Base-by-base conservation (phyloP, 2,329 filamentous ascomycete species). In the Colletotrichum ledebouriae region DNA sequence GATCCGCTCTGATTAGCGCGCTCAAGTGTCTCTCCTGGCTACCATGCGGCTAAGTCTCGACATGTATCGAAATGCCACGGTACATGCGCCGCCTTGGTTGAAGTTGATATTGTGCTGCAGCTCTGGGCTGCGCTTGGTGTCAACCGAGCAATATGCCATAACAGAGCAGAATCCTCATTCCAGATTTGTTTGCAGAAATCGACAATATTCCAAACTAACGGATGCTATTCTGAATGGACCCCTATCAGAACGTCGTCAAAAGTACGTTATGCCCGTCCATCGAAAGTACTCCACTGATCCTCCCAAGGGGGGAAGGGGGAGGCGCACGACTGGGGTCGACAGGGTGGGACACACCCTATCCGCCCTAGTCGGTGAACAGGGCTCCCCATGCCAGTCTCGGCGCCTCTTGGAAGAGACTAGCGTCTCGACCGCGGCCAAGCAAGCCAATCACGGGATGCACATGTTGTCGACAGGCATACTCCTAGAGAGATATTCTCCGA, bases 271-370 rank as follows among this genome's bases (percentile, higher is more conserved):
- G 37, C 22, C n/a, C 9, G 9, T 39, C 46, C 53, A 67, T 29
- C 29, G 39, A 44, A 29, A 60, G 47, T 49, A 56, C 59, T 55
- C 65, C 65, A 68, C 65, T 65, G 65, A 68, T 65, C 47, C 42
- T 61, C 65, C 56, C 65, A 68, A n/a, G 61, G 59, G 39, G 44
- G 25, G 25, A 4, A 1, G 25, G 25, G 22, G 22, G 22, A 4
- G 22, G 3, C 3, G 25, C 46, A 46, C 17, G 53, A 58, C 11
- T 46, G 46, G 60, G 55, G 61, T 55, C 29, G 17, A 39, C 55
- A 50, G 65, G 22, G 17, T 34, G 41, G 22, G 12, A 22, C 34
- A 60, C 37, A 22, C n/a, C 25, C 52, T 47, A 39, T 13, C 7
- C 29, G 17, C 37, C 42, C 42, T 33, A 29, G 4, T 37, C 47